Evolutionary conservation across 257 asterid species (phyloP).

Genomic region (Coffea canephora): DNA sequence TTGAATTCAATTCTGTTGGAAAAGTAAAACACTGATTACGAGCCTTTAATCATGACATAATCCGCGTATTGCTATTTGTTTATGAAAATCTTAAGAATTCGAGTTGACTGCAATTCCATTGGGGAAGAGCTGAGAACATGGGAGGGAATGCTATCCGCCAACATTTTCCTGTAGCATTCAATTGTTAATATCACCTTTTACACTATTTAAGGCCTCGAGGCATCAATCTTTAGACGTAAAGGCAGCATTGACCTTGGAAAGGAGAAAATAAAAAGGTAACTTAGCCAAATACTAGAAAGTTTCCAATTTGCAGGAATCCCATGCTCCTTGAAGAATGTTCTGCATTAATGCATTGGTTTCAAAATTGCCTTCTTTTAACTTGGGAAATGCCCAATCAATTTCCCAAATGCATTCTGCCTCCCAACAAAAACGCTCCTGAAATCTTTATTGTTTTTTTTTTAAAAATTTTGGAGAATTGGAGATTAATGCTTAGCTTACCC

Average conservation of each 20-base stretch:
- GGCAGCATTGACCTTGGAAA: conserved; percentile 6
- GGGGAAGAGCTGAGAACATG: conserved; percentile 1
- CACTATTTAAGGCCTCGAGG: not conserved
- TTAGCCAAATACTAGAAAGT: not conserved
- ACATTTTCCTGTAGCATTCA: not conserved
- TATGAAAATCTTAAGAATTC: not conserved
- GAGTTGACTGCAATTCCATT: not conserved
- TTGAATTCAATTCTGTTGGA: not conserved
- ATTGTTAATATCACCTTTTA: not conserved
- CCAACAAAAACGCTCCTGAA: not conserved
- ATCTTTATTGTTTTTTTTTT: not conserved
- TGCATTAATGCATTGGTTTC: not conserved
- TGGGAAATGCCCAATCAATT: not conserved
- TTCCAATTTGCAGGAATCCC: conserved; percentile 13
- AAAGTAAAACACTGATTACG: not conserved
- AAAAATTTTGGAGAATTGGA: not conserved
- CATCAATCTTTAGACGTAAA: not conserved
- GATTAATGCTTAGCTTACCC: not conserved
- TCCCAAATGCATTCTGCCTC: not conserved
- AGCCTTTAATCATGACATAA: not conserved
- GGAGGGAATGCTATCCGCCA: not conserved
- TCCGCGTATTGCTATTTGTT: not conserved
- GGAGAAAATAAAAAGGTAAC: not conserved
- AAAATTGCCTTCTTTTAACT: not conserved
- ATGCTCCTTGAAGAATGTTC: conserved; percentile 16